phyloP scores from a whole-genome alignment of 1,284 basidiomycete species.

The Ustilago lituana region DNA sequence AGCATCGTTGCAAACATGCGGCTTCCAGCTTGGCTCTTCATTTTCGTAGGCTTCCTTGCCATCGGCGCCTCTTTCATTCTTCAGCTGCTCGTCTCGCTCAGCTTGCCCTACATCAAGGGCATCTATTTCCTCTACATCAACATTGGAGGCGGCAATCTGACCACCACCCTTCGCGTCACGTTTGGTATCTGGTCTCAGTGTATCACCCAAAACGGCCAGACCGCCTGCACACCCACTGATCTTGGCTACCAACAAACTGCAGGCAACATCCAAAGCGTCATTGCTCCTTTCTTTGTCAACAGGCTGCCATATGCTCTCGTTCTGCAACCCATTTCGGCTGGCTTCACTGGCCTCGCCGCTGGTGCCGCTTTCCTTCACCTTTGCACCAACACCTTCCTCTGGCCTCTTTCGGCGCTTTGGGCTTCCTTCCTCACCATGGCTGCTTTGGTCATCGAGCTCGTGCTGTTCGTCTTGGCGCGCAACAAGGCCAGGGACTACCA shows the following conservation, averaged over 20 bases:
- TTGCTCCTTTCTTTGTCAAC: constrained; percentile 40
- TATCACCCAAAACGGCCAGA: constrained; percentile 9
- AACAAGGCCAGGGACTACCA: constrained; percentile 30
- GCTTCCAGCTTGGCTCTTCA: constrained; percentile 32
- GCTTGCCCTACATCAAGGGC: constrained; percentile 55
- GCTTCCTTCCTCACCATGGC: constrained; percentile 51
- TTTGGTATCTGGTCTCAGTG: constrained; percentile 58
- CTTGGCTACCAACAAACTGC: constrained; percentile 46
- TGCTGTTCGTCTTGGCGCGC: constrained; percentile 52
- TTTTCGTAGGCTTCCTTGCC: constrained; percentile 51
- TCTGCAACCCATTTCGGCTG: constrained; percentile 56
- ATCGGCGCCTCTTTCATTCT: constrained; percentile 58
- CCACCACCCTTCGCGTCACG: constrained; percentile 18
- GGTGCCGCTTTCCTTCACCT: constrained; percentile 55
- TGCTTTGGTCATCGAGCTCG: constrained; percentile 51
- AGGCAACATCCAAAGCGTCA: constrained; percentile 23
- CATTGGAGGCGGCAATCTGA: constrained; percentile 30
- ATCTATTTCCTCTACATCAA: constrained; percentile 55
- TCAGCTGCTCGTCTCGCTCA: constrained; percentile 54
- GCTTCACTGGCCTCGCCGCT: constrained; percentile 55
- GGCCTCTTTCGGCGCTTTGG: constrained; percentile 53
- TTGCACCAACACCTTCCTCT: constrained; percentile 56
- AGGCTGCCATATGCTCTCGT: constrained; percentile 56
- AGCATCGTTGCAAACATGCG: constrained; percentile 19
- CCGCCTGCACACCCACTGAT: constrained; percentile 36